Evolutionary conservation across 2,329 filamentous ascomycete genomes (phyloP).

Genomic region (Thielaviopsis euricoi): DNA sequence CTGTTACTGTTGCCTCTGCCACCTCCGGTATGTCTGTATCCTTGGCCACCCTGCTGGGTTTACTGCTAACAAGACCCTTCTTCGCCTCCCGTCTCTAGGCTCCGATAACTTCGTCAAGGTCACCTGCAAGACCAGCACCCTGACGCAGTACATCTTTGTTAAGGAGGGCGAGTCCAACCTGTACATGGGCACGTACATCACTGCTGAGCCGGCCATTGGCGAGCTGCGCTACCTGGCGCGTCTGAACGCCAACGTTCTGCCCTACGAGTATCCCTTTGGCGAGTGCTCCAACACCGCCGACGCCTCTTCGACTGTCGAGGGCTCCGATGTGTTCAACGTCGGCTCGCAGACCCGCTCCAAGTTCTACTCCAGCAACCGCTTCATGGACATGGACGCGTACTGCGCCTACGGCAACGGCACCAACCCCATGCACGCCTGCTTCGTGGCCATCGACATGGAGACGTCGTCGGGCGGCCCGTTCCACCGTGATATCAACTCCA

Average conservation of each 20-base stretch:
- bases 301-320: conserved; percentile 37
- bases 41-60: neutral
- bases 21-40: conserved; percentile 6
- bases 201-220: conserved; percentile 35
- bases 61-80: neutral
- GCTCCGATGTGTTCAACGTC: conserved; percentile 41
- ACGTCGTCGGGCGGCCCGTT: conserved; percentile 50
- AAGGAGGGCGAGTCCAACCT: conserved; percentile 42
- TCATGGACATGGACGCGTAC: conserved; percentile 50
- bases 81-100: conserved; percentile 12
- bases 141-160: conserved; percentile 49
- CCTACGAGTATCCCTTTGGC: conserved; percentile 36
- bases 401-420: conserved; percentile 36
- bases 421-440: conserved; percentile 39
- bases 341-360: conserved; percentile 48
- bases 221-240: conserved; percentile 51
- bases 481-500: conserved; percentile 47
- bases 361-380: conserved; percentile 53
- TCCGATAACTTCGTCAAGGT: conserved; percentile 37
- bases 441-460: conserved; percentile 41
- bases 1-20: conserved; percentile 31
- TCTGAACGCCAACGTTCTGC: conserved; percentile 32
- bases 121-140: conserved; percentile 39
- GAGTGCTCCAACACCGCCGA: conserved; percentile 37
- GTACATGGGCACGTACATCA: conserved; percentile 46